Conservation (phyloP, 805 yeast species). For the Wickerhamiella siamensis region DNA sequence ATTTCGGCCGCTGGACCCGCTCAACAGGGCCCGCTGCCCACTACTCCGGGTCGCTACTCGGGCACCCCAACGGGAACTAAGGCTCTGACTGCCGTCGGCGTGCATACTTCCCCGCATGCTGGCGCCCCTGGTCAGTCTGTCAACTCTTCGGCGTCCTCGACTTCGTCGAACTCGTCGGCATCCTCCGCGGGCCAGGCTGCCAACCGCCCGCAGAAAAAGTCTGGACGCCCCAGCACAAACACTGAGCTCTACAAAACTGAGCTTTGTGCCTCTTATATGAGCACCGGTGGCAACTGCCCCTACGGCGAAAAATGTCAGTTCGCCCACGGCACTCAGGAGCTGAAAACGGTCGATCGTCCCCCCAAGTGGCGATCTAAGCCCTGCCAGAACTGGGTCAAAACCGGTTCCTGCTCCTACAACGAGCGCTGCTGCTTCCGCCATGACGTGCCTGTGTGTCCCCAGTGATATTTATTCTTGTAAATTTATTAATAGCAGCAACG, state of each 20-base stretch:
- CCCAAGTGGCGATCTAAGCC: slow-evolving; percentile 84
- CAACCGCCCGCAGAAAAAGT: slow-evolving; percentile 17
- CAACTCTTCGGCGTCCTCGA: neutral
- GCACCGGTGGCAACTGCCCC: slow-evolving; percentile 60
- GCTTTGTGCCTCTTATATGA: slow-evolving; percentile 64
- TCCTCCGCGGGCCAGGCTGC: slow-evolving; percentile 1
- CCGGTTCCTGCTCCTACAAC: slow-evolving; percentile 77
- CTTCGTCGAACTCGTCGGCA: neutral
- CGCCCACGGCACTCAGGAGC: slow-evolving; percentile 76
- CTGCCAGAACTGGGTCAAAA: slow-evolving; percentile 74
- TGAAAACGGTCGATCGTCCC: slow-evolving; percentile 57
- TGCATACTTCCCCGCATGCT: neutral
- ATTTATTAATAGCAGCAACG: neutral
- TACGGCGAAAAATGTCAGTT: slow-evolving; percentile 87
- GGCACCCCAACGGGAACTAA: neutral
- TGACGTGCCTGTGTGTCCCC: slow-evolving; percentile 19
- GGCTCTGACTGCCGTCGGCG: neutral
- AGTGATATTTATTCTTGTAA: slow-evolving; percentile 4
- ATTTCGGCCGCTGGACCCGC: neutral
- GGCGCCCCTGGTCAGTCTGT: neutral
- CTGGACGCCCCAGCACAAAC: slow-evolving; percentile 27
- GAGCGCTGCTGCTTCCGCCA: slow-evolving; percentile 87
- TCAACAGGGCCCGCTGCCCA: neutral
- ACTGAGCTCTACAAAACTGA: slow-evolving; percentile 80
- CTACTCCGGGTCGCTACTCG: neutral